Conservation (phyloP, 2,329 filamentous ascomycete species). For the Helotiales sp. region DNA sequence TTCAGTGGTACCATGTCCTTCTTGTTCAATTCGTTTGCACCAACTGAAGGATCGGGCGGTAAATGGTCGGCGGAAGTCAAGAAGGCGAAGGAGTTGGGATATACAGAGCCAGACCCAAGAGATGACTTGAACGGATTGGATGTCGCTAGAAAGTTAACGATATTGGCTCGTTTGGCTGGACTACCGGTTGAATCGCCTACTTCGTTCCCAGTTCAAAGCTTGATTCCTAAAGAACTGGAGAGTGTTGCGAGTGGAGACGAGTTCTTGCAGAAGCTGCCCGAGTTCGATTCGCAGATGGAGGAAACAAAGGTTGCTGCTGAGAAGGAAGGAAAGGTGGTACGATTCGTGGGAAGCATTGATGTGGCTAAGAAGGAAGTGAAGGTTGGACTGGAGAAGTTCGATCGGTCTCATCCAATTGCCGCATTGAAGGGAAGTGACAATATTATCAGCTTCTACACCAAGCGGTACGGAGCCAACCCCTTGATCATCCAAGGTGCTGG, state of each 20-base stretch:
- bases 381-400: slow-evolving; percentile 90
- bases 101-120: slow-evolving; percentile 86
- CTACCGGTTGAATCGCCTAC: slow-evolving; percentile 82
- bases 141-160: slow-evolving; percentile 95
- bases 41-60: slow-evolving; percentile 73
- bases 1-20: slow-evolving; percentile 98
- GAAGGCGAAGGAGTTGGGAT: slow-evolving; percentile 91
- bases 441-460: slow-evolving; percentile 98
- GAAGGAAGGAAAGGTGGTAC: slow-evolving; percentile 86
- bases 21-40: slow-evolving; percentile 96
- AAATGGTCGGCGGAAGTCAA: slow-evolving; percentile 91
- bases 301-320: slow-evolving; percentile 83
- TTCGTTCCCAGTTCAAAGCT: slow-evolving; percentile 88
- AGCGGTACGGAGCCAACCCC: slow-evolving; percentile 88
- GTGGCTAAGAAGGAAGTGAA: slow-evolving; percentile 80
- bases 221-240: slow-evolving; percentile 89
- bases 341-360: slow-evolving; percentile 94
- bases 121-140: slow-evolving; percentile 88
- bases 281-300: slow-evolving; percentile 91
- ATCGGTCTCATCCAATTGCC: slow-evolving; percentile 88
- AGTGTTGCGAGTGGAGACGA: slow-evolving; percentile 77
- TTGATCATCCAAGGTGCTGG: slow-evolving; percentile 94
- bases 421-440: slow-evolving; percentile 97
- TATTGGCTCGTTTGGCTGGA: slow-evolving; percentile 85
- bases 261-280: slow-evolving; percentile 79